Evolutionary conservation across 139 green algal genomes (phyloP), one percentile per base, ranked within the genome.

Genomic region (Chlorella sp.): DNA sequence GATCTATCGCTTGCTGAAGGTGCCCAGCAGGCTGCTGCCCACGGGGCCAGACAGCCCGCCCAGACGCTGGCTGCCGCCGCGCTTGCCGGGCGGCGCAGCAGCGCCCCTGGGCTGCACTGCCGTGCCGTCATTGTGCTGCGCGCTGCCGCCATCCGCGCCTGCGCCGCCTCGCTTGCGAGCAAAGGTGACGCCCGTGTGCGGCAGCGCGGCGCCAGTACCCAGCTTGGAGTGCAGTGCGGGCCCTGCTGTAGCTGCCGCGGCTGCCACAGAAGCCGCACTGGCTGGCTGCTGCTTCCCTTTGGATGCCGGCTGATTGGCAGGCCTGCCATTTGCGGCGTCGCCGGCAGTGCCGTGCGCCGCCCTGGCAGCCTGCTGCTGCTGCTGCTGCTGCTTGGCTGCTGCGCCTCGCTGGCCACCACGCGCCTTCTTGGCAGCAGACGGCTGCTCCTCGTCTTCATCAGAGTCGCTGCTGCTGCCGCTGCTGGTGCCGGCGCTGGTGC

Each of bases 1-100:
- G 30, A 28, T 34, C 58, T 30, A 11, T 0, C 76, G 56, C 56
- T 30, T 82, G 56, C 40, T 58, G 34, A 73, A 56, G 6, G n/a
- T 32, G 16, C 56, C 58, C 36, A 82, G 76, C 41, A 77, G 28
- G 16, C n/a, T 28, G 75, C 75, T 68, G 56, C 76, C 76, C 26
- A 73, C 76, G 2, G 76, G 76, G 38, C 76, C 76, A 40, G 56
- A 60, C 76, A 82, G 40, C 40, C 76, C 76, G 24, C 58, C 76
- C 76, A 82, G 76, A 1, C 76, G 24, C 58, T 82, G 76, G 40
- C 76, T 82, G 76, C 36, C 38, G 3, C 76, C 73, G 46, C 73
- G 11, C 28, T 65, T 80, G 40, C 32, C 8, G 64, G 9, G 5
- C 1, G 67, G n/a, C 14, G 72, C 41, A 3, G 41, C 41, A 19